Conservation (phyloP, 768 basidiomycete genomes). For the Fomitopsis pulvina region DNA sequence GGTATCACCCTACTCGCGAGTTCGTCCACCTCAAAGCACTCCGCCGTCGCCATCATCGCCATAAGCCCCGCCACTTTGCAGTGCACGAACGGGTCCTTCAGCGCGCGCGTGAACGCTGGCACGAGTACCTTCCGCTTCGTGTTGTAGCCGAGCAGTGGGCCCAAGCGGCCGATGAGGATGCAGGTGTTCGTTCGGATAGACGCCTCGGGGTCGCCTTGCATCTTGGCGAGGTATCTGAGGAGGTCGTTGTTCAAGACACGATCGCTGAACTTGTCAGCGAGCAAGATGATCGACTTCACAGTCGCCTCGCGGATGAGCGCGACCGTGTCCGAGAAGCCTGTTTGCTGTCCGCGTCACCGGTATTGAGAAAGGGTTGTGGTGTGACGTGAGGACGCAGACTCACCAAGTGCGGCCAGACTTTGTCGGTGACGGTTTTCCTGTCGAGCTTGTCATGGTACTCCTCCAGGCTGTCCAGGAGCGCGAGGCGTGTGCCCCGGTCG, state of each 20-base stretch:
- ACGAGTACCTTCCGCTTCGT: slow-evolving; percentile 97
- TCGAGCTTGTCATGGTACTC: slow-evolving; percentile 87
- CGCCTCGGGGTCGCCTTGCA: slow-evolving; percentile 88
- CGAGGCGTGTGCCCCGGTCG: slow-evolving; percentile 92
- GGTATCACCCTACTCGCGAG: slow-evolving; percentile 88
- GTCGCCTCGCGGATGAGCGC: slow-evolving; percentile 93
- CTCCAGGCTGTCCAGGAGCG: slow-evolving; percentile 76
- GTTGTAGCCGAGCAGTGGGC: slow-evolving; percentile 75
- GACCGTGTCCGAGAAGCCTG: slow-evolving; percentile 92
- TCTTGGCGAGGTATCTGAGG: slow-evolving; percentile 84
- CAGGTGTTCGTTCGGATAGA: slow-evolving; percentile 97
- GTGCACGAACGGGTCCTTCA: slow-evolving; percentile 91
- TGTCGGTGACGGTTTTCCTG: slow-evolving; percentile 76
- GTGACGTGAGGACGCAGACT: slow-evolving; percentile 20
- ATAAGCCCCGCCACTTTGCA: slow-evolving; percentile 90
- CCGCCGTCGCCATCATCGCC: slow-evolving; percentile 92
- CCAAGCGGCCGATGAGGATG: slow-evolving; percentile 89
- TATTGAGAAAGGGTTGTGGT: not conserved
- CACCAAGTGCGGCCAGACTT: slow-evolving; percentile 91
- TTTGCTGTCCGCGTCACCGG: slow-evolving; percentile 51
- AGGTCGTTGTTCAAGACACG: slow-evolving; percentile 96
- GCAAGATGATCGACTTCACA: slow-evolving; percentile 74
- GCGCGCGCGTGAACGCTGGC: slow-evolving; percentile 83
- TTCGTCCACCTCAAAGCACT: slow-evolving; percentile 85
- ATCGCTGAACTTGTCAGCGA: slow-evolving; percentile 85